phyloP scores from a whole-genome alignment of 2,329 filamentous ascomycete genomes.

The Grosmannia serpens region DNA sequence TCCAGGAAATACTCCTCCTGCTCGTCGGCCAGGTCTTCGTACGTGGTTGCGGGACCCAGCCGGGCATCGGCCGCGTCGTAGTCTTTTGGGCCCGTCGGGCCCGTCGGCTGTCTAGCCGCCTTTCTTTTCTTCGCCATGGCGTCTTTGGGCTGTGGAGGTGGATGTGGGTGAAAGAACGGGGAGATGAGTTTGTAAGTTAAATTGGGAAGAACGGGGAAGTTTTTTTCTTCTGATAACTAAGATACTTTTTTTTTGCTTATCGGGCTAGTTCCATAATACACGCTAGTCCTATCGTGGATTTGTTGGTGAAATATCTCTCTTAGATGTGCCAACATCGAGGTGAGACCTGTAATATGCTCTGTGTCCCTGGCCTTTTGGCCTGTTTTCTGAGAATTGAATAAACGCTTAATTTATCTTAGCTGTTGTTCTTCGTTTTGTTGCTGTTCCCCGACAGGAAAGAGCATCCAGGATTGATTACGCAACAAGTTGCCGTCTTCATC shows the following conservation, averaged over 20 bases:
- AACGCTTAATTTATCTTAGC: too few relatives aligned
- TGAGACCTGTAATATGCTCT: too few relatives aligned
- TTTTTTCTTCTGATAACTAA: neutral
- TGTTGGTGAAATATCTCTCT: too few relatives aligned
- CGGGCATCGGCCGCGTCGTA: slow-evolving; percentile 47
- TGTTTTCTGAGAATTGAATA: too few relatives aligned
- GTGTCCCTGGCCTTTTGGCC: too few relatives aligned
- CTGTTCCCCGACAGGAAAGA: neutral
- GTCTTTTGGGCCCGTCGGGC: slow-evolving; percentile 40
- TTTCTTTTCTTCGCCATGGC: slow-evolving; percentile 61
- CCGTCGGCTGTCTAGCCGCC: slow-evolving; percentile 38
- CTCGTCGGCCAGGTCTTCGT: slow-evolving; percentile 80
- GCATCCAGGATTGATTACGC: neutral
- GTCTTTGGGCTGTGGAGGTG: neutral
- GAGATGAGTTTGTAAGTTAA: neutral
- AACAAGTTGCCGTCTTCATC: neutral
- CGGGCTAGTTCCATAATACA: neutral
- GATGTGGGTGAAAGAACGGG: neutral
- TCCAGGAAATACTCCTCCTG: slow-evolving; percentile 89
- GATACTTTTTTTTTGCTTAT: slow-evolving; percentile 1
- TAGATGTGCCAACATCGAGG: too few relatives aligned
- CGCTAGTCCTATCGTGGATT: neutral
- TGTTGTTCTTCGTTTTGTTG: neutral
- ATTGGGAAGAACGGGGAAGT: neutral
- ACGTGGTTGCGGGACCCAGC: slow-evolving; percentile 47